phyloP scores from a whole-genome alignment of 495 filamentous ascomycete species.

The Cercophora scortea region DNA sequence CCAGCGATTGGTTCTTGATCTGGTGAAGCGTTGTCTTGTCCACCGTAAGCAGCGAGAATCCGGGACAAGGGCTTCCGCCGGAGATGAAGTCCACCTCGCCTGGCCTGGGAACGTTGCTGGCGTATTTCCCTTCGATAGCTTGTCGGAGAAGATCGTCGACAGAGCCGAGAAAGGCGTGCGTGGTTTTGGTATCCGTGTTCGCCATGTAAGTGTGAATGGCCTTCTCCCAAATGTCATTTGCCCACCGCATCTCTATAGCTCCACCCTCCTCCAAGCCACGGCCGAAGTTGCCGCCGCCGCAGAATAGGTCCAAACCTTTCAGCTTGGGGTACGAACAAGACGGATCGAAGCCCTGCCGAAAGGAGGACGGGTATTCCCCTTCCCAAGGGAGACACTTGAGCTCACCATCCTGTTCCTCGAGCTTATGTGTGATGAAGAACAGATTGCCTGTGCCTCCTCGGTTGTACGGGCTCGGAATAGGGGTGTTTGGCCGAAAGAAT shows the following conservation, averaged over 20 bases:
- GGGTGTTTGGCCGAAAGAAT: slow-evolving; percentile 34
- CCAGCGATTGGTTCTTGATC: slow-evolving; percentile 58
- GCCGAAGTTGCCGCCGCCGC: slow-evolving; percentile 66
- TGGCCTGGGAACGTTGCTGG: slow-evolving; percentile 37
- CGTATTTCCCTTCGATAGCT: slow-evolving; percentile 44
- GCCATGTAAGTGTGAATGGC: slow-evolving; percentile 65
- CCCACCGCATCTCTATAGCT: slow-evolving; percentile 52
- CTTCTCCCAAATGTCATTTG: slow-evolving; percentile 52
- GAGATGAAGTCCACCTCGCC: slow-evolving; percentile 61
- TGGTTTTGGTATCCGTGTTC: slow-evolving; percentile 32
- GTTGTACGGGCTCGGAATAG: slow-evolving; percentile 55
- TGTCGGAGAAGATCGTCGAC: slow-evolving; percentile 57
- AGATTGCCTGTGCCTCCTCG: slow-evolving; percentile 53
- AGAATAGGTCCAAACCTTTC: slow-evolving; percentile 60
- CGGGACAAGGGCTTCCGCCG: slow-evolving; percentile 67
- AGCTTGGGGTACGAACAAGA: slow-evolving; percentile 22
- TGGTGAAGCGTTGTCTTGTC: slow-evolving; percentile 36
- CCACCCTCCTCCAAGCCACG: slow-evolving; percentile 67
- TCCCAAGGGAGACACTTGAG: slow-evolving; percentile 16
- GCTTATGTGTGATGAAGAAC: slow-evolving; percentile 49
- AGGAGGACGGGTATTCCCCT: slow-evolving; percentile 15
- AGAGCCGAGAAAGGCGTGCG: slow-evolving; percentile 54
- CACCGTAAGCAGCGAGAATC: slow-evolving; percentile 55
- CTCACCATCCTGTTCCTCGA: slow-evolving; percentile 8
- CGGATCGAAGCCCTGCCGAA: slow-evolving; percentile 54